phyloP scores from a whole-genome alignment of 495 filamentous ascomycete genomes.

The Aspergillus affinis region DNA sequence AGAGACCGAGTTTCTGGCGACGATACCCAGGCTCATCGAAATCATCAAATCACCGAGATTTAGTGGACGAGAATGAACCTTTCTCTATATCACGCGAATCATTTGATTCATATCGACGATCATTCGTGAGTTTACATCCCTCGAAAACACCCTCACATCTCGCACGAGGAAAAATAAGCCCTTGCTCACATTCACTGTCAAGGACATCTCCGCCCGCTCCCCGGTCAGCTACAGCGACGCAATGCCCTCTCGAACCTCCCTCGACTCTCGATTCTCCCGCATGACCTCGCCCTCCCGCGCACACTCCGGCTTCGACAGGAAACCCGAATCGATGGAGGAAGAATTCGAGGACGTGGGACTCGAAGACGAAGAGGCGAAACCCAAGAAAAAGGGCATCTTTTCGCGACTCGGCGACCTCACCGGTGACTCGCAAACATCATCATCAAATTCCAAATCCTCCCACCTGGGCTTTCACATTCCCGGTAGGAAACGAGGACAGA shows the following conservation, averaged over 20 bases:
- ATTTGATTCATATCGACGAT: conserved; percentile 95
- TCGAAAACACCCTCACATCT: not conserved
- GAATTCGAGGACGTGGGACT: conserved; percentile 94
- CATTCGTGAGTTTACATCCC: conserved; percentile 70
- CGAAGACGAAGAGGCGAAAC: conserved; percentile 71
- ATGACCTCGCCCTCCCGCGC: conserved; percentile 50
- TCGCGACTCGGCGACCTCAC: conserved; percentile 73
- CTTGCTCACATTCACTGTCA: conserved; percentile 6
- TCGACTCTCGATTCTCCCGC: conserved; percentile 69
- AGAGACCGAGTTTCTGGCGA: conserved; percentile 84
- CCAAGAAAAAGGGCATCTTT: conserved; percentile 82
- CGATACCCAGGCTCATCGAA: conserved; percentile 64
- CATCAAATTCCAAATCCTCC: conserved; percentile 43
- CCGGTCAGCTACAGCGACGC: conserved; percentile 63
- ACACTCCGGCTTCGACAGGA: conserved; percentile 49
- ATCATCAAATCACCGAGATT: conserved; percentile 68
- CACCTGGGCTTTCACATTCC: conserved; percentile 59
- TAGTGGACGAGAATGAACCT: conserved; percentile 80
- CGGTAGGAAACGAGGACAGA: conserved; percentile 72
- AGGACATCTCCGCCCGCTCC: conserved; percentile 93
- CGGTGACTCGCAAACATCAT: conserved; percentile 36
- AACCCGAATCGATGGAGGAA: conserved; percentile 61
- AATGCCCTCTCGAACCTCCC: conserved; percentile 64
- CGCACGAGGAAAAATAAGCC: not conserved
- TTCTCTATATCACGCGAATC: conserved; percentile 97